Evolutionary conservation across 192 early-diverging fungal genomes (phyloP).

Genomic region (Thoreauomyces humboldtii): DNA sequence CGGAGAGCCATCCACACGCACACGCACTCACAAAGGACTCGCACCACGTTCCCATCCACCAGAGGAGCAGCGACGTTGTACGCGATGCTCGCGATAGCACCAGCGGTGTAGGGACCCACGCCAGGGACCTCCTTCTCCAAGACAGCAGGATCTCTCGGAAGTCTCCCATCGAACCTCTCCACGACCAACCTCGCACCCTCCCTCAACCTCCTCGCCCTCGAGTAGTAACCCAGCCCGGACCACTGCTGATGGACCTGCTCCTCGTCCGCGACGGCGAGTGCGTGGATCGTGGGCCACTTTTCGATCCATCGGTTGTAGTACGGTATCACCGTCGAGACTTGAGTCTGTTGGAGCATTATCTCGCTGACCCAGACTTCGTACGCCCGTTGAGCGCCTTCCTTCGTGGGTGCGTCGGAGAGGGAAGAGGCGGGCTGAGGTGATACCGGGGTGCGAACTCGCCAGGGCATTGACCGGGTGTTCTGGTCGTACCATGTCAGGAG

Average conservation of each 20-base stretch:
- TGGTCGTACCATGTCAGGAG: constrained; percentile 63
- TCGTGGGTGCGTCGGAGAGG: constrained; percentile 66
- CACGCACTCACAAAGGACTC: constrained; percentile 53
- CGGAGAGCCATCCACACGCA: too few relatives aligned
- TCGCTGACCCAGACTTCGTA: constrained; percentile 72
- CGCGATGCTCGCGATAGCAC: constrained; percentile 68
- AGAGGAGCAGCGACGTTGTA: constrained; percentile 59
- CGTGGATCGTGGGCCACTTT: constrained; percentile 67
- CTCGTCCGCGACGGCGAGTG: constrained; percentile 59
- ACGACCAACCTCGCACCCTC: constrained; percentile 64
- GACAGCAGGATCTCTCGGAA: constrained; percentile 54
- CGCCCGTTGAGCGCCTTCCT: constrained; percentile 5
- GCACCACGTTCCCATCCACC: constrained; percentile 78
- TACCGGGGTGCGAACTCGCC: too few relatives aligned
- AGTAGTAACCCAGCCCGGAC: constrained; percentile 80
- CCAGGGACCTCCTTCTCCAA: constrained; percentile 64
- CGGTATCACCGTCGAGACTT: constrained; percentile 66
- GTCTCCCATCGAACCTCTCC: constrained; percentile 45
- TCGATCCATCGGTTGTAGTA: constrained; percentile 71
- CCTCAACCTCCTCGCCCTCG: constrained; percentile 63
- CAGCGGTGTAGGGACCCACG: constrained; percentile 68
- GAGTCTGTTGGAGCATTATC: constrained; percentile 83
- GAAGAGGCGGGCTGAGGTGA: too few relatives aligned
- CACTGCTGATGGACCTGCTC: constrained; percentile 48
- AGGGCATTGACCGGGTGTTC: constrained; percentile 62